A percentile compares a stretch with the other conserved stretches of the same genome.
Evolutionary conservation across 2,329 filamentous ascomycete genomes (phyloP).

Genomic region (Cladophialophora immunda): DNA sequence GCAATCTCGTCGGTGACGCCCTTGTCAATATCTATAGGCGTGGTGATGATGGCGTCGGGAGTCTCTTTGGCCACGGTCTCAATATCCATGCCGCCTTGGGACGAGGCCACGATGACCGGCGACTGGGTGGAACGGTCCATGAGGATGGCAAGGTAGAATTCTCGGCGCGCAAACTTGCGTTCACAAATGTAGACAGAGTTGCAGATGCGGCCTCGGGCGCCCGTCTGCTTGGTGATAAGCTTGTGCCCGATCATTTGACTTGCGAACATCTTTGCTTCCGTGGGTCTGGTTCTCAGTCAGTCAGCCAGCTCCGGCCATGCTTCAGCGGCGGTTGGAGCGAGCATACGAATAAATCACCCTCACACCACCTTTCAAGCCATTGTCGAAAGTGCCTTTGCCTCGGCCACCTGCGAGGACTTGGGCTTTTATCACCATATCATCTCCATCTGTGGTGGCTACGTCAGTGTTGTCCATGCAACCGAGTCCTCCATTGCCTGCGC

Average conservation of each 20-base stretch:
- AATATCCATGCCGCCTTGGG: slow-evolving; percentile 99
- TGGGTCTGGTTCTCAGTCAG: slow-evolving; percentile 64
- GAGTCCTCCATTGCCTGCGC: neutral
- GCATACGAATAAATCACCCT: slow-evolving; percentile 94
- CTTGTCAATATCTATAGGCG: slow-evolving; percentile 88
- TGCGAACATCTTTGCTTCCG: slow-evolving; percentile 95
- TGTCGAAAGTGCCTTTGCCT: slow-evolving; percentile 98
- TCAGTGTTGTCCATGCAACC: neutral
- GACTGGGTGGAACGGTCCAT: slow-evolving; percentile 94
- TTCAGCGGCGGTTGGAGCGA: slow-evolving; percentile 1
- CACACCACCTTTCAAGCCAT: slow-evolving; percentile 98
- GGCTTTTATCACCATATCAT: slow-evolving; percentile 99
- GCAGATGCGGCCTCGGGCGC: slow-evolving; percentile 90
- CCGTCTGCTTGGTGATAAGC: slow-evolving; percentile 99
- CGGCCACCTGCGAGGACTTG: slow-evolving; percentile 97
- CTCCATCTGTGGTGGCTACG: slow-evolving; percentile 62
- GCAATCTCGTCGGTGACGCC: slow-evolving; percentile 97
- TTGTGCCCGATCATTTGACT: slow-evolving; percentile 99
- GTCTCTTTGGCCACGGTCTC: slow-evolving; percentile 98
- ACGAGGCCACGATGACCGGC: slow-evolving; percentile 96
- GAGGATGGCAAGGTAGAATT: slow-evolving; percentile 98
- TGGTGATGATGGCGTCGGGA: slow-evolving; percentile 94
- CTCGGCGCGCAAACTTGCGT: slow-evolving; percentile 98
- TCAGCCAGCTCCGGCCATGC: neutral
- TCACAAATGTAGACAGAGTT: slow-evolving; percentile 99